A percentile compares a stretch with the other conserved stretches of the same genome.
These are phyloP conservation scores for Pulveroboletus sp. DNA, from an alignment of 768 basidiomycete species.

Conservation along the genomic window DNA sequence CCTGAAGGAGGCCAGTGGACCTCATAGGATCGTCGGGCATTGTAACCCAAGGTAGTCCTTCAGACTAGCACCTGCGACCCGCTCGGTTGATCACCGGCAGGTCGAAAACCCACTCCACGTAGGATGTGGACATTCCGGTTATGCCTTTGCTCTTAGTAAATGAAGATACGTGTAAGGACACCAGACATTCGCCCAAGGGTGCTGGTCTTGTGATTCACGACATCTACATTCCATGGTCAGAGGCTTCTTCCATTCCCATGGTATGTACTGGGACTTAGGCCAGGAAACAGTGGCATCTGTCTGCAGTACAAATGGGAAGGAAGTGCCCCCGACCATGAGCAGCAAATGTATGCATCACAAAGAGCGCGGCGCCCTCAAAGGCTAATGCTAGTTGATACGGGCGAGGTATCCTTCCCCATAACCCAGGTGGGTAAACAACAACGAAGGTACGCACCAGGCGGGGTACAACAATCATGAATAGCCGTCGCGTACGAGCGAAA, in stretches of 20 bases:
- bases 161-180: neutral
- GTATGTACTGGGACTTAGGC: conserved; percentile 40
- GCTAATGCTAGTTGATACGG: neutral
- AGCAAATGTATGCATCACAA: conserved; percentile 22
- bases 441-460: conserved; percentile 17
- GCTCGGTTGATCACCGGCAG: too few relatives aligned
- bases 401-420: conserved; percentile 9
- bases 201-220: conserved; percentile 25
- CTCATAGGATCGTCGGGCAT: neutral
- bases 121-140: neutral
- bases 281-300: conserved; percentile 29
- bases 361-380: conserved; percentile 16
- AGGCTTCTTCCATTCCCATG: conserved; percentile 56
- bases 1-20: conserved; percentile 1
- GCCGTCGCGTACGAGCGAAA: neutral
- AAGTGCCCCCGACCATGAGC: conserved; percentile 36
- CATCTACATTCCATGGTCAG: conserved; percentile 35
- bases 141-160: too few relatives aligned
- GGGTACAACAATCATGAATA: neutral
- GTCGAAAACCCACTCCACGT: neutral
- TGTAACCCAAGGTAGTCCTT: conserved; percentile 6
- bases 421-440: conserved; percentile 12
- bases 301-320: conserved; percentile 35
- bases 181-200: neutral
- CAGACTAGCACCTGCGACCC: conserved; percentile 4